These are phyloP conservation scores for Stephania cephalantha DNA, from an alignment of 164 flowering plant species.

Conservation along the genomic window DNA sequence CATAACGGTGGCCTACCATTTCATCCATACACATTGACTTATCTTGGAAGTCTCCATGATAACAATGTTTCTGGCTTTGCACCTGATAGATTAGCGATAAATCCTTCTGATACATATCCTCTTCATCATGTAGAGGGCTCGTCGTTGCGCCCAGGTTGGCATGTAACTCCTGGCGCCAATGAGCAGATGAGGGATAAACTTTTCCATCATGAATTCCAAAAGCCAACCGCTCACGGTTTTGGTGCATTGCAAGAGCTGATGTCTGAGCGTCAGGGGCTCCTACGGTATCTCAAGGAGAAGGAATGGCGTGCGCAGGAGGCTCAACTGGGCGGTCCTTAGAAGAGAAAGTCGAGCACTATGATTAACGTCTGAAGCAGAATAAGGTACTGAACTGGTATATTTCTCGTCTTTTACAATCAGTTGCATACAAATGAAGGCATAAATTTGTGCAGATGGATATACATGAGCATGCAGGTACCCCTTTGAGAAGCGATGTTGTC, in stretches of 20 bases:
- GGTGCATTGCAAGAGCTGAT: slow-evolving; percentile 33
- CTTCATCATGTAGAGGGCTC: slow-evolving; percentile 25
- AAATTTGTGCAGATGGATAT: neutral
- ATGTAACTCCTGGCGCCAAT: slow-evolving; percentile 24
- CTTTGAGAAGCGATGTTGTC: neutral
- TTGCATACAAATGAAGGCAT: neutral
- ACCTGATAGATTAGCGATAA: slow-evolving; percentile 30
- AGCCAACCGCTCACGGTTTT: slow-evolving; percentile 30
- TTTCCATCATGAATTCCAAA: slow-evolving; percentile 30
- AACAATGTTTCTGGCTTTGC: slow-evolving; percentile 26
- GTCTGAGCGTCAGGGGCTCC: slow-evolving; percentile 42
- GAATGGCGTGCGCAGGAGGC: slow-evolving; percentile 56
- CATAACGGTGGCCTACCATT: slow-evolving; percentile 20
- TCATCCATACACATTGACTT: slow-evolving; percentile 19
- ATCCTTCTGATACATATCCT: slow-evolving; percentile 20
- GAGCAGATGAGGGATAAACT: slow-evolving; percentile 26
- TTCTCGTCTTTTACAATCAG: neutral
- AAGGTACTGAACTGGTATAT: neutral
- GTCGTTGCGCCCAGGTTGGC: slow-evolving; percentile 19
- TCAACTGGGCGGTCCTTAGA: slow-evolving; percentile 26
- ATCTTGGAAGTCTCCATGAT: slow-evolving; percentile 22
- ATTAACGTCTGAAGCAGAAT: neutral
- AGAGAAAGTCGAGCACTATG: slow-evolving; percentile 23
- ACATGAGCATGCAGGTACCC: neutral
- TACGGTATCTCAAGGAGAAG: slow-evolving; percentile 64